Evolutionary conservation across 768 basidiomycete species (phyloP).

Genomic region (Galerina sulciceps): DNA sequence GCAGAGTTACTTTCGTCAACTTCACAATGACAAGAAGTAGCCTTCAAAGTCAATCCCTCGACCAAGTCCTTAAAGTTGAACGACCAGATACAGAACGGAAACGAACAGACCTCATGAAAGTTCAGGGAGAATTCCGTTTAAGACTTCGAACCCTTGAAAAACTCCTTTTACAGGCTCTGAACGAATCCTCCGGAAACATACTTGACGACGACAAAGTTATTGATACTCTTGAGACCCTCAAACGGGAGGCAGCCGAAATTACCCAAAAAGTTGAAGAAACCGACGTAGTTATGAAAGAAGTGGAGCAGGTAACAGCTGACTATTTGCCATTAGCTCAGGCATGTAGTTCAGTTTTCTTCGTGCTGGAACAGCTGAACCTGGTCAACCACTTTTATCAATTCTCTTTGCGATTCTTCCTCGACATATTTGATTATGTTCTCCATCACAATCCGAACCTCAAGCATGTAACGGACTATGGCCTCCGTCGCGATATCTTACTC

Average conservation of each 20-base stretch:
- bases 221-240: constrained; percentile 92
- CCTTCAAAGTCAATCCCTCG: constrained; percentile 96
- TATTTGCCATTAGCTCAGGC: constrained; percentile 95
- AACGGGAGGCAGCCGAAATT: constrained; percentile 95
- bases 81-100: constrained; percentile 96
- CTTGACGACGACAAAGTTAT: constrained; percentile 99
- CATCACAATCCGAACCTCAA: constrained; percentile 91
- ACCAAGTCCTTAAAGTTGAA: constrained; percentile 96
- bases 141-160: constrained; percentile 93
- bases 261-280: constrained; percentile 96
- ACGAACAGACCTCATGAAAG: constrained; percentile 95
- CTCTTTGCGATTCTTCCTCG: constrained; percentile 96
- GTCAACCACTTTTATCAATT: constrained; percentile 99
- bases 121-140: constrained; percentile 96
- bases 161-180: constrained; percentile 90
- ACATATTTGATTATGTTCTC: constrained; percentile 95
- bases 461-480: constrained; percentile 71
- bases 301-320: constrained; percentile 93
- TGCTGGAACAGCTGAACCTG: constrained; percentile 90
- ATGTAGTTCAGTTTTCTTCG: constrained; percentile 96
- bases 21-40: constrained; percentile 99
- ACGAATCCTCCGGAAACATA: constrained; percentile 96
- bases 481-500: constrained; percentile 78
- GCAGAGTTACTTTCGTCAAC: constrained; percentile 94
- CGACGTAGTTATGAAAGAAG: constrained; percentile 93